Base-by-base conservation (phyloP, 2,329 filamentous ascomycete species). In the Pleurostoma richardsiae region DNA sequence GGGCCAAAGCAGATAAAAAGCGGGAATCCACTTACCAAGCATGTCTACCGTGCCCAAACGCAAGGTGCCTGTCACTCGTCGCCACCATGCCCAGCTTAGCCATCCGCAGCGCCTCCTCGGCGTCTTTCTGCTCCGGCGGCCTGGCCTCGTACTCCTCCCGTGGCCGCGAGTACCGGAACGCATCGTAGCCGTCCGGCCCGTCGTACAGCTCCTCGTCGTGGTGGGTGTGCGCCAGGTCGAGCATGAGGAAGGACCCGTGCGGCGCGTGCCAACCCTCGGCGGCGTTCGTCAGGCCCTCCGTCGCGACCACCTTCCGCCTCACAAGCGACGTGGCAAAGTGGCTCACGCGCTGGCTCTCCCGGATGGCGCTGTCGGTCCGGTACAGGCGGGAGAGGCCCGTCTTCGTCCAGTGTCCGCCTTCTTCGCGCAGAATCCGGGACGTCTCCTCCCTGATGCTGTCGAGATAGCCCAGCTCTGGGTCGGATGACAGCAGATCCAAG, bases 31-130 rank as follows among this genome's bases (percentile, higher is more conserved):
- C 63, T 50, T 45, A 68, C 66, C 58, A 76, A 3, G 72, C 75
- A 56, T 82, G 77, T 50, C 73, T 65, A 6, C 80, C 80, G 49
- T 81, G 76, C 0, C 80, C 78, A 58, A 83, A 83, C 0, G 73
- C 65, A 26, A 82, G 56, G 52, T 78, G 73, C 6, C 63, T 57
- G 36, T 73, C 64, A 33, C 71, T 74, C 2, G 78, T 80, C 4
- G 75, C 76, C 10, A 80, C 73, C 65, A 82, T 71, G 3, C 75
- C 71, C 11, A 73, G 52, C 57, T 72, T 68, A 40, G 68, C 71
- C 11, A 59, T 55, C 39, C 54, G 56, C 40, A 72, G 51, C 0
- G 56, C 59, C 10, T 64, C 63, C 3, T 60, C 62, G 1, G 50
- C 39, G 28, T 57, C 59, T 43, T 59, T 61, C 45, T 61, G 56